Base-by-base conservation (phyloP, 2,329 filamentous ascomycete genomes). In the Onygenales sp. region DNA sequence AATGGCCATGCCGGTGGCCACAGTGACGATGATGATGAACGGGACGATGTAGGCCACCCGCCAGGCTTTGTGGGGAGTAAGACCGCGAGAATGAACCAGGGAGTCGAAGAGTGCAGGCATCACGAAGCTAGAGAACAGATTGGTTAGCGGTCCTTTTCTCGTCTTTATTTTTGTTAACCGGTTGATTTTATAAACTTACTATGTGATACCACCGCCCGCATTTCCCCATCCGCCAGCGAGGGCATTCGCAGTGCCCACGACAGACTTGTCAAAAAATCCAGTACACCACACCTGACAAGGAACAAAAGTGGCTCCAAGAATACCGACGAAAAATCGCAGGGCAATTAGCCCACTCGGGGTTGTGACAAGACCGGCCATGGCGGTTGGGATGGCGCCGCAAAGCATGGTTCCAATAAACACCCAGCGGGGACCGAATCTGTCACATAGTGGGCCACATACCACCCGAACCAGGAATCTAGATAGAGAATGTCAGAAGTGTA, bases 81-180 rank as follows among this genome's bases (percentile, higher is more conserved):
- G 74, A 6, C 83, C 81, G 48, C 77, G 76, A 1, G 77, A 64
- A 6, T 70, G 63, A 21, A 87, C 79, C 21, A 95, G 76, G 0
- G 86, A 87, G 68, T 94, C 86, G 69, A 86, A 93, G 54, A 95
- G 84, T 4, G 88, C 88, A 2, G 91, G 90, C 89, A 95, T 95
- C 61, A 92, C 81, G 68, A 95, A 94, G 73, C 68, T 70, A 32
- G 11, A 10, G 6, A 17, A 14, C 42, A 31, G 33, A 54, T 42
- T n/a, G 51, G 5, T 60, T 45, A 36, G 34, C 6, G 9, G 6
- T 49, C 6, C n/a, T 7, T 14, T 34, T 10, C 46, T 49, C 2
- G 5, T 13, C 40, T 3, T 6, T 9, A 1, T n/a, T n/a, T 17
- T 42, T n/a, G n/a, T 4, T 14, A 8, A 8, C 17, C 7, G 40